Percentiles rank a stretch among this genome's conserved stretches.
Conservation (phyloP, 495 filamentous ascomycete species). For the Astrocystis sublimbata region DNA sequence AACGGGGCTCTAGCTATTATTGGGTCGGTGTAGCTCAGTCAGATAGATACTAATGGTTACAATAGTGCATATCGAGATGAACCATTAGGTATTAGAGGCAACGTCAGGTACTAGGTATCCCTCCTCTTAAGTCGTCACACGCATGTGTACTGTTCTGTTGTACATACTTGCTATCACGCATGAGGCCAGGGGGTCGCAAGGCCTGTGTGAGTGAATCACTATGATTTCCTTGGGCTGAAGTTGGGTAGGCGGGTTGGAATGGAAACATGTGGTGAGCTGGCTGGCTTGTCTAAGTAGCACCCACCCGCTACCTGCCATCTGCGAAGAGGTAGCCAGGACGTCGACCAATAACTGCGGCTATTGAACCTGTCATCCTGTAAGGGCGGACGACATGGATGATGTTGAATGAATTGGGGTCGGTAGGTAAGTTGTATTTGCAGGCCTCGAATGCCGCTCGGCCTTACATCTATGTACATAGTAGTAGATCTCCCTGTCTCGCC, state of each 20-base stretch:
- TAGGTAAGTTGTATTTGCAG: not conserved
- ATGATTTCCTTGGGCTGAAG: too few species aligned
- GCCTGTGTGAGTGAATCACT: too few species aligned
- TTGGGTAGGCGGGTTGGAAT: too few species aligned
- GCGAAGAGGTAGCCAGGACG: not conserved
- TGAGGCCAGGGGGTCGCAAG: conserved; percentile 8
- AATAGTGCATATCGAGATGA: not conserved
- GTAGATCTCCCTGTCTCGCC: conserved; percentile 5
- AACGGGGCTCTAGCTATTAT: not conserved
- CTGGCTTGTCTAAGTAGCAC: conserved; percentile 18
- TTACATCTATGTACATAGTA: not conserved
- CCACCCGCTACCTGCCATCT: conserved; percentile 25
- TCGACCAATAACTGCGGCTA: not conserved
- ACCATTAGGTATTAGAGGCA: too few species aligned
- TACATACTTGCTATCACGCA: conserved; percentile 2
- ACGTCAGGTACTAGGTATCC: too few species aligned
- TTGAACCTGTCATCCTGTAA: too few species aligned
- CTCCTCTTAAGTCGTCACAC: too few species aligned
- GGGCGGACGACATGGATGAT: not conserved
- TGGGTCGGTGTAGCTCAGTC: not conserved
- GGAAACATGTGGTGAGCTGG: conserved; percentile 32
- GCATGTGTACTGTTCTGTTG: not conserved
- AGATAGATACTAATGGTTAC: too few species aligned
- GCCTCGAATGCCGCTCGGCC: not conserved
- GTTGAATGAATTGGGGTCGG: not conserved